phyloP scores from a whole-genome alignment of 495 filamentous ascomycete species.

The Talaromyces borbonicus region DNA sequence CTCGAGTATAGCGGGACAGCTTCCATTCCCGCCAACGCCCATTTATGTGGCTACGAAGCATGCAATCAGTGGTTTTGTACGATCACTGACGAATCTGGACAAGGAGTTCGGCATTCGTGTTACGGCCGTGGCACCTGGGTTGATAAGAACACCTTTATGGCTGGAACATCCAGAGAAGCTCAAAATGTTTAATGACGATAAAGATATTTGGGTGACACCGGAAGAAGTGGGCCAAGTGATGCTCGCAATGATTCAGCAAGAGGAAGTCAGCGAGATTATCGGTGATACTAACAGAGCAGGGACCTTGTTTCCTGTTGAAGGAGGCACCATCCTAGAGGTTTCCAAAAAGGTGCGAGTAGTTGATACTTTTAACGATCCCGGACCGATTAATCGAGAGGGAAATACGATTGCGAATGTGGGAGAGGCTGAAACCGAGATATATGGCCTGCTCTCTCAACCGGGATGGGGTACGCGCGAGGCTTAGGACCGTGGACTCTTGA shows the following conservation, averaged over 20 bases:
- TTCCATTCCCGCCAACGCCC: slow-evolving; percentile 34
- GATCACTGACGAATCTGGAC: slow-evolving; percentile 42
- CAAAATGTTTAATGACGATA: slow-evolving; percentile 36
- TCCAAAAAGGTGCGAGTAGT: slow-evolving; percentile 46
- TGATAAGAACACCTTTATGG: slow-evolving; percentile 61
- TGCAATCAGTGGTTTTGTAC: slow-evolving; percentile 51
- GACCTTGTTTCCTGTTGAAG: slow-evolving; percentile 23
- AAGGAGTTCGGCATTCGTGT: slow-evolving; percentile 46
- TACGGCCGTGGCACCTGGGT: slow-evolving; percentile 55
- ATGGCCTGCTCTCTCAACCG: slow-evolving; percentile 28
- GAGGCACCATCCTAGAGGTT: slow-evolving; percentile 51
- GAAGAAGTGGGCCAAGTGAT: slow-evolving; percentile 59
- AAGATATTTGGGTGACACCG: slow-evolving; percentile 51
- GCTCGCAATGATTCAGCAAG: slow-evolving; percentile 47
- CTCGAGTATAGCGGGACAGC: slow-evolving; percentile 54
- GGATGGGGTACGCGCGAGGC: slow-evolving; percentile 29
- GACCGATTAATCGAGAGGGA: slow-evolving; percentile 37
- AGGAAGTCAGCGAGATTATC: slow-evolving; percentile 32
- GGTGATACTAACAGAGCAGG: slow-evolving; percentile 27
- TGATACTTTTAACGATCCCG: slow-evolving; percentile 45
- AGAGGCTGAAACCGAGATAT: slow-evolving; percentile 34
- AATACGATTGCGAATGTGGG: slow-evolving; percentile 35
- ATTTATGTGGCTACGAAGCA: slow-evolving; percentile 56
- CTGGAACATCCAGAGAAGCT: slow-evolving; percentile 59
- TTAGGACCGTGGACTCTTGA: slow-evolving; percentile 1